These are phyloP conservation scores for Begonia loranthoides DNA, from an alignment of 306 rosid species.

Conservation along the genomic window DNA sequence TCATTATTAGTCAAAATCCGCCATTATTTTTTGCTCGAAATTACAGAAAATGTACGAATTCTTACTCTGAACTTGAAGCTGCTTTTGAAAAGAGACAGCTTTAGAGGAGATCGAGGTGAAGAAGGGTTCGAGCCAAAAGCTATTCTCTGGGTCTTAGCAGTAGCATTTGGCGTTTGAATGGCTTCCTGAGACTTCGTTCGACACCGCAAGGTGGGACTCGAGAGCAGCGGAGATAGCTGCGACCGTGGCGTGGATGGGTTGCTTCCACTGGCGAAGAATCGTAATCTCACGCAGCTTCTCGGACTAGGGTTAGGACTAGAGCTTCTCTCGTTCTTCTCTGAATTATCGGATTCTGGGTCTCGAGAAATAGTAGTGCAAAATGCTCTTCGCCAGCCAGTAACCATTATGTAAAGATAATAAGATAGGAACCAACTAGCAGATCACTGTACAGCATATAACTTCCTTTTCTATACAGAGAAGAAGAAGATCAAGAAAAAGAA, in stretches of 20 bases:
- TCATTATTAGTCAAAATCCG: too few relatives aligned
- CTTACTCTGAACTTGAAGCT: constrained; percentile 89
- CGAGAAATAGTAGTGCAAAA: constrained; percentile 58
- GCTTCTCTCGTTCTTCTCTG: constrained; percentile 28
- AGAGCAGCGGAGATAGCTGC: constrained; percentile 19
- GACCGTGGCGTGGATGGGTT: constrained; percentile 53
- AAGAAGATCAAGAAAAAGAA: constrained; percentile 6
- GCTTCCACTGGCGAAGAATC: constrained; percentile 53
- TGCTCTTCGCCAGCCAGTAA: constrained; percentile 93
- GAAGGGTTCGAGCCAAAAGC: constrained; percentile 43
- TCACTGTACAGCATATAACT: too few relatives aligned
- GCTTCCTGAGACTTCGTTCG: constrained; percentile 33
- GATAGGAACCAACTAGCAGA: not conserved
- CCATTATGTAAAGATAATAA: constrained; percentile 30
- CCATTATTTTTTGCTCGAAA: too few relatives aligned
- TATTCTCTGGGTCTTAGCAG: constrained; percentile 28
- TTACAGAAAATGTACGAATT: too few relatives aligned
- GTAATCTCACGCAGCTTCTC: constrained; percentile 50
- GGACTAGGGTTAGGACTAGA: constrained; percentile 53
- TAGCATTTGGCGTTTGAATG: constrained; percentile 16
- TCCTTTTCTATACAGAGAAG: constrained; percentile 5
- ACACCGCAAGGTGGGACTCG: constrained; percentile 37
- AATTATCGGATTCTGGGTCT: constrained; percentile 34
- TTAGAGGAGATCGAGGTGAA: constrained; percentile 87
- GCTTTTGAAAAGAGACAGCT: constrained; percentile 78